phyloP scores from a whole-genome alignment of 345 rosid genomes.

The Melaleuca quinquenervia region DNA sequence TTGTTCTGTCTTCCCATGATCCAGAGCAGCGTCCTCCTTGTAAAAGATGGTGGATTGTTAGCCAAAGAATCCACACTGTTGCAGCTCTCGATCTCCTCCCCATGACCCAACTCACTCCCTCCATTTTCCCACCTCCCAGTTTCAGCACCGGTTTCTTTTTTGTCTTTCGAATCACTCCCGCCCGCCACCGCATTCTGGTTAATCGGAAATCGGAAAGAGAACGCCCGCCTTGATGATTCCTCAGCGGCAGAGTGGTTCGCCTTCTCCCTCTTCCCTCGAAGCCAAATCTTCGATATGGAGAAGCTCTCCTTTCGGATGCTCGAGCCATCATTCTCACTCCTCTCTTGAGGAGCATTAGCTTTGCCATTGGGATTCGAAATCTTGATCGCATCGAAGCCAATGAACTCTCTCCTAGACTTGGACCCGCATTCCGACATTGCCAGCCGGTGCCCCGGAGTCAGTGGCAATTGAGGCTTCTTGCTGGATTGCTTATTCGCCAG shows the following conservation, averaged over 20 bases:
- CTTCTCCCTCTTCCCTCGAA: conserved; percentile 52
- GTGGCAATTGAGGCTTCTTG: conserved; percentile 39
- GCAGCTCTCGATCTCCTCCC: conserved; percentile 40
- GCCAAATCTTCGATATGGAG: conserved; percentile 86
- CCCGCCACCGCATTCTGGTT: conserved; percentile 3
- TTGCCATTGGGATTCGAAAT: conserved; percentile 5
- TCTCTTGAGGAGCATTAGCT: background rate
- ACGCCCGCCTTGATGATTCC: conserved; percentile 49
- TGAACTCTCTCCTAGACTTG: conserved; percentile 54
- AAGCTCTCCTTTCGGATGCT: conserved; percentile 47
- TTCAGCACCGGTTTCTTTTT: conserved; percentile 22
- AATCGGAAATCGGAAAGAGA: conserved; percentile 48
- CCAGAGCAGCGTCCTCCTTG: conserved; percentile 92
- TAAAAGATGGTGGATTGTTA: conserved; percentile 78
- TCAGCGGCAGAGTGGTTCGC: conserved; percentile 20
- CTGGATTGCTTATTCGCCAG: conserved; percentile 43
- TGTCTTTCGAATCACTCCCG: background rate
- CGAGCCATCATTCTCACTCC: conserved; percentile 10
- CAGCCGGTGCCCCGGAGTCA: conserved; percentile 47
- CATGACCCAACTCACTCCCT: conserved; percentile 18
- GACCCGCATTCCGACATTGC: conserved; percentile 62
- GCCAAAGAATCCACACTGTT: conserved; percentile 24
- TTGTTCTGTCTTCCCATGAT: conserved; percentile 86
- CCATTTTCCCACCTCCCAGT: conserved; percentile 14
- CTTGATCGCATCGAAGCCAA: conserved; percentile 15